Base-by-base conservation (phyloP, 495 filamentous ascomycete species). In the Aspergillus homomorphus region DNA sequence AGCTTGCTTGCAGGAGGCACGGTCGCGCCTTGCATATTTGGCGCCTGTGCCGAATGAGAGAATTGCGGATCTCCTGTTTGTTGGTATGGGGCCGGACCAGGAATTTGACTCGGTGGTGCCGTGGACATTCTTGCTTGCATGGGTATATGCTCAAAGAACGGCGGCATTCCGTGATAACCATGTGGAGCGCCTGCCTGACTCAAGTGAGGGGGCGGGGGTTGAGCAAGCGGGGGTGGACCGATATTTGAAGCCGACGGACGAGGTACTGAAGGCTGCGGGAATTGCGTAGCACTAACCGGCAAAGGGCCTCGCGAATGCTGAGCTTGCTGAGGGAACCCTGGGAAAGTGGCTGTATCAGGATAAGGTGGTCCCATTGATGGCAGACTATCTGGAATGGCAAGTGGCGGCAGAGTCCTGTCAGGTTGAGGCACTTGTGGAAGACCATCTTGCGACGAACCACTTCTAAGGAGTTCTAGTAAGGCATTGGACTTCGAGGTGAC, bases 391-490 rank as follows among this genome's bases (percentile, higher is more conserved):
- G 72, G 28, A 66, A 62, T 14, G 64, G 68, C 38, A 74, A 71
- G 42, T 64, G 65, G 43, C 71, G 71, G 62, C 72, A 76, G 51
- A 74, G 75, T 58, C 72, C 69, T 4, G 70, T 77, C 51, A 67
- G 73, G 57, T 54, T 64, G 9, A 70, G 77, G 59, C 74, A 63
- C 14, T 62, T 67, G 61, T 65, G 67, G 21, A 63, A 65, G 18
- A 61, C 55, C 18, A 63, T 76, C 48, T 66, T 72, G 63, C 67
- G 82, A 57, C 72, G 82, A 53, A 71, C 80, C 54, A 73, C 70
- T 66, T 43, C 78, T 77, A 23, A 90, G 67, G 45, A 90, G 75
- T 14, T 82, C 80, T 46, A 89, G 74, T 33, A 89, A 76, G 28
- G 80, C 78, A 61, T 82, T 78, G 2, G 79, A 76, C 51, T 79